Percentiles rank a stretch among this genome's conserved stretches.
Evolutionary conservation across 2,329 filamentous ascomycete genomes (phyloP).

Genomic region (Aspergillus versicolor): DNA sequence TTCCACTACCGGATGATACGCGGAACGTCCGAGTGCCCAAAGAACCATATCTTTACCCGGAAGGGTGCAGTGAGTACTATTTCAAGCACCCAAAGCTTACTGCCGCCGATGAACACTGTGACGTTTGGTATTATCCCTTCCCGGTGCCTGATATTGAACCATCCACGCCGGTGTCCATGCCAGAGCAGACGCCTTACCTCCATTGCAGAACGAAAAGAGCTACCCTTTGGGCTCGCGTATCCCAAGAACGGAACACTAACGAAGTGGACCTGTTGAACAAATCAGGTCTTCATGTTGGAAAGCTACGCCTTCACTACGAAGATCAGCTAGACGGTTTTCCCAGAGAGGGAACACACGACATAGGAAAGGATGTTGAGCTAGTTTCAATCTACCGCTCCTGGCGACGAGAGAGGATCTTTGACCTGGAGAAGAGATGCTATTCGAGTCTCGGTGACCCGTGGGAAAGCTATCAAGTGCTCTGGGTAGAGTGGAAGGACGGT

Average conservation of each 20-base stretch:
- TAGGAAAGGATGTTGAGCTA: not conserved
- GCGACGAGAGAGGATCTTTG: not conserved
- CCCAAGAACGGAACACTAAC: not conserved
- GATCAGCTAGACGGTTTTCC: not conserved
- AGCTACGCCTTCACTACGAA: not conserved
- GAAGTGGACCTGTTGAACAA: not conserved
- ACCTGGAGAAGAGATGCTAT: not conserved
- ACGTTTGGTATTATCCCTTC: not conserved
- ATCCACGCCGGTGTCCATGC: not conserved
- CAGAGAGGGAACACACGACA: not conserved
- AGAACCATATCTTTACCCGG: not conserved
- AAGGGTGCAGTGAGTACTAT: not conserved
- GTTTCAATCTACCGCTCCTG: not conserved
- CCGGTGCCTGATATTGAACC: not conserved
- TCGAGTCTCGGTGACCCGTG: not conserved
- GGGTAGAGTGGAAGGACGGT: not conserved
- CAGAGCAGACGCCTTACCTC: not conserved
- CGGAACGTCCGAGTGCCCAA: accelerated
- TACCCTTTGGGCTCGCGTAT: not conserved
- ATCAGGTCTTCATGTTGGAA: not conserved
- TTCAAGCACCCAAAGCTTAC: not conserved
- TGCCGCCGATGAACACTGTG: not conserved
- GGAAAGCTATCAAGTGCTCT: not conserved
- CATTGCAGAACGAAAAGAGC: not conserved
- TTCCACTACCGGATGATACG: too few relatives aligned